Percentiles rank a stretch among this genome's conserved stretches.
phyloP scores from a whole-genome alignment of 768 basidiomycete genomes.

The Trametes cubensis region DNA sequence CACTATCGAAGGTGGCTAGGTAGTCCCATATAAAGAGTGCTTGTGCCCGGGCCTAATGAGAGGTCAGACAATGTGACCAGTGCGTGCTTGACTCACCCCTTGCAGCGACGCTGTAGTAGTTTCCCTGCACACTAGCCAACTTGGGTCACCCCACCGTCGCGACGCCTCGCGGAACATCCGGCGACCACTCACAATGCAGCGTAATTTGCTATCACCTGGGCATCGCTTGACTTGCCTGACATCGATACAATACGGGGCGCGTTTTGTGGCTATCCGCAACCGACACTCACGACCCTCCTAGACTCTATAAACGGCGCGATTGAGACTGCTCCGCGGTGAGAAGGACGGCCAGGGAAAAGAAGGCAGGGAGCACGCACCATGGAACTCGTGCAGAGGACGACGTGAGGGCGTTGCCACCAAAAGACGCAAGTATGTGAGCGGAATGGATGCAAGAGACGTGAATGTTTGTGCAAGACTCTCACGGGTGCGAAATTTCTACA shows the following conservation, averaged over 20 bases:
- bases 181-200: slow-evolving; percentile 11
- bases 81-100: slow-evolving; percentile 25
- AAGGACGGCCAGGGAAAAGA: background rate
- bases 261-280: background rate
- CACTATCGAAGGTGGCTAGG: slow-evolving; percentile 20
- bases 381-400: background rate
- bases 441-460: no score
- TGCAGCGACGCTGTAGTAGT: slow-evolving; percentile 22
- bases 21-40: slow-evolving; percentile 28
- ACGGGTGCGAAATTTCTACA: no score
- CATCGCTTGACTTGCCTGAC: background rate
- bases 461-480: no score
- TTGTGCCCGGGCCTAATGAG: background rate
- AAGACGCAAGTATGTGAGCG: no score
- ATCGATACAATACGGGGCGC: background rate
- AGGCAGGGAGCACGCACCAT: background rate
- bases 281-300: background rate
- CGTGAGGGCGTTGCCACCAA: no score
- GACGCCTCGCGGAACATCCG: no score
- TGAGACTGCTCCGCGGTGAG: background rate
- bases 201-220: slow-evolving; percentile 8
- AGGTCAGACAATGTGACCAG: no score
- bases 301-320: background rate
- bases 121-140: slow-evolving; percentile 13
- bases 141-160: background rate